A percentile compares a stretch with the other conserved stretches of the same genome.
Evolutionary conservation across 306 rosid genomes (phyloP).

Genomic region (Acacia crassicarpa): DNA sequence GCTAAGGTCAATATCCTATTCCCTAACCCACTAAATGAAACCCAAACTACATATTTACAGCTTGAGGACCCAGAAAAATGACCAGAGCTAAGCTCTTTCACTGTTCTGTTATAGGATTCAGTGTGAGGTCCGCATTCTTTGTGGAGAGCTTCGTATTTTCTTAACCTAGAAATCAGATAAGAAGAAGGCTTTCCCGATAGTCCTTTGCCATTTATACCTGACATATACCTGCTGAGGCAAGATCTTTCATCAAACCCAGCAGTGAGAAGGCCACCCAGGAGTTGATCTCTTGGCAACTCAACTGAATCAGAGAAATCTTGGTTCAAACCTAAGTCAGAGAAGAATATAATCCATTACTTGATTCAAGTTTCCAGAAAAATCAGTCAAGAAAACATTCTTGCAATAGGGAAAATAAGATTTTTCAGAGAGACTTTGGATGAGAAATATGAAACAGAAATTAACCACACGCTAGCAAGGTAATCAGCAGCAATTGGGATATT

Average conservation of each 20-base stretch:
- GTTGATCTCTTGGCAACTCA: slow-evolving; percentile 44
- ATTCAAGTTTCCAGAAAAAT: background rate
- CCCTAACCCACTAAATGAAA: slow-evolving; percentile 76
- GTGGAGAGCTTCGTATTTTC: slow-evolving; percentile 64
- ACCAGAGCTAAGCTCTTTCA: slow-evolving; percentile 56
- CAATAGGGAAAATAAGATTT: background rate
- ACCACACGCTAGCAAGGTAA: background rate
- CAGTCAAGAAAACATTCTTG: slow-evolving; percentile 2
- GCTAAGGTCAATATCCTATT: slow-evolving; percentile 68
- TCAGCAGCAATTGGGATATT: background rate
- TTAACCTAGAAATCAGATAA: slow-evolving; percentile 58
- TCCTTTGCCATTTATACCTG: slow-evolving; percentile 45
- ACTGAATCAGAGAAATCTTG: slow-evolving; percentile 27
- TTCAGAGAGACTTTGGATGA: background rate
- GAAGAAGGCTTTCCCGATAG: slow-evolving; percentile 50
- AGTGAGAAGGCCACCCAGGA: slow-evolving; percentile 56
- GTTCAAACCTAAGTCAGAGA: slow-evolving; percentile 38
- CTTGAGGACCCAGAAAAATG: slow-evolving; percentile 30
- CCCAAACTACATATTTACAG: slow-evolving; percentile 69
- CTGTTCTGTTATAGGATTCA: slow-evolving; percentile 54
- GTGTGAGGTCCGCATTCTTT: slow-evolving; percentile 71
- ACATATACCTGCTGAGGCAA: slow-evolving; percentile 68
- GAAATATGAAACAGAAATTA: background rate
- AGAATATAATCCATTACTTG: slow-evolving; percentile 20
- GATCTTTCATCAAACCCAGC: slow-evolving; percentile 56